phyloP scores from a whole-genome alignment of 768 basidiomycete genomes.

The Tricholoma saponaceum region DNA sequence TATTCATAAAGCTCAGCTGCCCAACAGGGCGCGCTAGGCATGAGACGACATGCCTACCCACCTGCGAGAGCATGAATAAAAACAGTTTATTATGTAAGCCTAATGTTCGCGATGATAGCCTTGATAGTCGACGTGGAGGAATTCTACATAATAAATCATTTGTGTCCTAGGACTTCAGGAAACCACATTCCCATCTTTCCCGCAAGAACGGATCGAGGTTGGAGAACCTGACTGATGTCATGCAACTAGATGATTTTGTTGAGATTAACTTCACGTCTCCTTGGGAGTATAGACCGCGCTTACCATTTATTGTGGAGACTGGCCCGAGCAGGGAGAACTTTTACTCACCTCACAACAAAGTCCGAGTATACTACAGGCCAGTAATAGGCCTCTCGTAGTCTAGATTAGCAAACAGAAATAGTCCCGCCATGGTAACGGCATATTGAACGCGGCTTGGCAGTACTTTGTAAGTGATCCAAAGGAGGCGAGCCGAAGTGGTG shows the following conservation, averaged over 20 bases:
- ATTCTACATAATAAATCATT: slow-evolving; percentile 52
- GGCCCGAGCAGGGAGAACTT: slow-evolving; percentile 37
- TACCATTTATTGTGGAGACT: slow-evolving; percentile 50
- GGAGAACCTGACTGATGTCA: slow-evolving; percentile 23
- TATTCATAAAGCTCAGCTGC: neutral
- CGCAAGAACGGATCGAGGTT: slow-evolving; percentile 46
- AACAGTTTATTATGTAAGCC: neutral
- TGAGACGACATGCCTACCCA: slow-evolving; percentile 5
- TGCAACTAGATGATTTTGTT: neutral
- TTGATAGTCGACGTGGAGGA: no score
- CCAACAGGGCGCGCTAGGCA: slow-evolving; percentile 1
- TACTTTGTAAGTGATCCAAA: neutral
- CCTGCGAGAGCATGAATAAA: slow-evolving; percentile 7
- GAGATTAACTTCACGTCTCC: neutral
- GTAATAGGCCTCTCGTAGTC: slow-evolving; percentile 40
- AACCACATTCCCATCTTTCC: slow-evolving; percentile 47
- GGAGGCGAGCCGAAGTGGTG: neutral
- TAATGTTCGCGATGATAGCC: no score
- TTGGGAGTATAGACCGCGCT: neutral
- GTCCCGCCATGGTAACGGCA: slow-evolving; percentile 43
- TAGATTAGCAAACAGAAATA: slow-evolving; percentile 11
- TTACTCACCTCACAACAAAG: slow-evolving; percentile 41
- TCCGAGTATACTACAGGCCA: slow-evolving; percentile 56
- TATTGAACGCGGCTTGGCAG: slow-evolving; percentile 47
- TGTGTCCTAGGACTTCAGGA: slow-evolving; percentile 45